phyloP scores from a whole-genome alignment of 177 flowering plant genomes.

The Vitis hybrid region DNA sequence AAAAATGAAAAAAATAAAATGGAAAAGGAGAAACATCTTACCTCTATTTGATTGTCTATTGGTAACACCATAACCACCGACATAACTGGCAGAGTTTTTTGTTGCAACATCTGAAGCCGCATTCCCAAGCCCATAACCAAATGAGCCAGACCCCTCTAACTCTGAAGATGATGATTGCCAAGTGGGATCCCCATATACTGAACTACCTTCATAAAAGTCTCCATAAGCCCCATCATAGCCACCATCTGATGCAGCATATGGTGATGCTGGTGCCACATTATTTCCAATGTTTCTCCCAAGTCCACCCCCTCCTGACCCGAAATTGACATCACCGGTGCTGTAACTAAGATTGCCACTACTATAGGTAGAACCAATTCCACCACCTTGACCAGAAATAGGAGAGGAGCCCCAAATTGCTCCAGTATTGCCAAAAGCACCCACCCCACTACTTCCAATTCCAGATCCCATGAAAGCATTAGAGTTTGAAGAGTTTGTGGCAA shows the following conservation, averaged over 20 bases:
- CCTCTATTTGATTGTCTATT: conserved; percentile 78
- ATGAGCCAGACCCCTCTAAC: conserved; percentile 47
- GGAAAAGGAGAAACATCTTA: conserved; percentile 19
- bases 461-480: conserved; percentile 39
- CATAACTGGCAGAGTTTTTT: conserved; percentile 53
- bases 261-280: conserved; percentile 26
- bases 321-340: conserved; percentile 39
- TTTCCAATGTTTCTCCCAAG: conserved; percentile 50
- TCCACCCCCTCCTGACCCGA: conserved; percentile 44
- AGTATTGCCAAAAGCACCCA: conserved; percentile 42
- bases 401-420: conserved; percentile 70
- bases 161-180: conserved; percentile 66
- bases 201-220: conserved; percentile 42
- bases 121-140: conserved; percentile 60
- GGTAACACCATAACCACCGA: conserved; percentile 60
- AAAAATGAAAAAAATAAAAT: neutral
- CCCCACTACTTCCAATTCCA: conserved; percentile 47
- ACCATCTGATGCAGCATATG: conserved; percentile 40
- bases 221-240: conserved; percentile 43
- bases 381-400: conserved; percentile 40
- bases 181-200: conserved; percentile 50
- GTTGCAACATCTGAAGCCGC: conserved; percentile 49
- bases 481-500: conserved; percentile 33
- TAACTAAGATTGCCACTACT: conserved; percentile 36
- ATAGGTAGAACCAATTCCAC: conserved; percentile 39